Evolutionary conservation across 2,329 filamentous ascomycete species (phyloP).

Genomic region (Trichoderma afroharzianum): DNA sequence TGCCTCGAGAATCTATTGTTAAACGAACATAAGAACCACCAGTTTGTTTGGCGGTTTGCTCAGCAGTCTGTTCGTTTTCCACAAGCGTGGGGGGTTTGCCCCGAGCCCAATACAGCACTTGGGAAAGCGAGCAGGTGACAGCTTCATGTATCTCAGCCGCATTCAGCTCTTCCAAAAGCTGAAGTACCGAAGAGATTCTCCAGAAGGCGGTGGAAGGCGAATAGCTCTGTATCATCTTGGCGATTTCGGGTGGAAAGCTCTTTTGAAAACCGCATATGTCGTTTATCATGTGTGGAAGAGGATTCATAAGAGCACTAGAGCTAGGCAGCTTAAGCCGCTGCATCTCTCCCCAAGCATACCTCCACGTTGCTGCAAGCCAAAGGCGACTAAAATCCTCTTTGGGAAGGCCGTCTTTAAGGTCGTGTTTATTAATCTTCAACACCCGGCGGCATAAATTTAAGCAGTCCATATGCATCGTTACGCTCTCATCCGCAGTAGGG

Average conservation of each 20-base stretch:
- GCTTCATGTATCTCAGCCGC: neutral
- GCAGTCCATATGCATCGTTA: too few species aligned
- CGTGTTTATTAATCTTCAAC: too few species aligned
- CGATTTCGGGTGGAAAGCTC: neutral
- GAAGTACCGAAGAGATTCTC: neutral
- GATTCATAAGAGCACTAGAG: neutral
- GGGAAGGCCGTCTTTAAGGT: too few species aligned
- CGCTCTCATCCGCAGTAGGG: too few species aligned
- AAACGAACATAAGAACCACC: neutral
- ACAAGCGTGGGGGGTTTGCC: neutral
- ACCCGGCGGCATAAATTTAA: too few species aligned
- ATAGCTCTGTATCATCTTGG: neutral
- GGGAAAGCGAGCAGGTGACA: neutral
- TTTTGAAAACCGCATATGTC: neutral
- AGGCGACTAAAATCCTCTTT: too few species aligned
- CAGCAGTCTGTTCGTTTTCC: neutral
- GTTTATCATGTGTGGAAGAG: neutral
- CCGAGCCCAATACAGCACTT: neutral
- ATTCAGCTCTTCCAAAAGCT: neutral
- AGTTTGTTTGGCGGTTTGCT: too few species aligned
- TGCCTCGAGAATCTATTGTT: neutral
- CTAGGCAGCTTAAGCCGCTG: neutral
- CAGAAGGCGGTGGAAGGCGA: rapidly evolving
- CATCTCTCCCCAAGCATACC: too few species aligned
- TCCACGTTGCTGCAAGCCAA: too few species aligned